A percentile compares a stretch with the other conserved stretches of the same genome.
These are phyloP conservation scores for Allium sativum DNA, from an alignment of 106 monocot genomes.

Conservation along the genomic window DNA sequence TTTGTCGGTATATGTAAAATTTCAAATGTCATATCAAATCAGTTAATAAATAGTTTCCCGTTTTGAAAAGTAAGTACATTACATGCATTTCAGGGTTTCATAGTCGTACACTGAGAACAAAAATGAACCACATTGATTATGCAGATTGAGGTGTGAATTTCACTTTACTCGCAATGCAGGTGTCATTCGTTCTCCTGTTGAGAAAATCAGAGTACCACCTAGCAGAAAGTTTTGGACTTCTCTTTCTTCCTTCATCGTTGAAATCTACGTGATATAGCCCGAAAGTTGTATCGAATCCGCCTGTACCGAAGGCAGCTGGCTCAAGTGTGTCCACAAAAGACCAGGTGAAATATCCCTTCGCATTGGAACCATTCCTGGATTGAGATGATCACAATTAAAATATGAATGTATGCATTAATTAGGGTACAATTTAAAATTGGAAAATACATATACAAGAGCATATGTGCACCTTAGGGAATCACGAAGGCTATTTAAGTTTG, in stretches of 20 bases:
- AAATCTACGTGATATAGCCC: slow-evolving; percentile 45
- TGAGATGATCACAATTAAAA: background rate
- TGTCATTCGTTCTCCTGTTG: slow-evolving; percentile 3
- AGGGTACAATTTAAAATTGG: background rate
- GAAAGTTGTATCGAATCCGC: slow-evolving; percentile 15
- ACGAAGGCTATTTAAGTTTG: slow-evolving; percentile 10
- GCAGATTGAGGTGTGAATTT: too few relatives aligned
- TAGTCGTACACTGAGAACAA: too few relatives aligned
- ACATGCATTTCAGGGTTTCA: too few relatives aligned
- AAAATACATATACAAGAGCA: background rate
- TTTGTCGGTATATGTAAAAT: too few relatives aligned
- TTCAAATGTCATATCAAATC: too few relatives aligned
- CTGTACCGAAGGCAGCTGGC: slow-evolving; percentile 1
- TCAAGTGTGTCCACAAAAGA: slow-evolving; percentile 45
- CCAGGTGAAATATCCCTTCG: slow-evolving; percentile 39
- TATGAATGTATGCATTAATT: background rate
- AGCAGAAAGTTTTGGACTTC: slow-evolving; percentile 37
- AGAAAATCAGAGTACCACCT: slow-evolving; percentile 45
- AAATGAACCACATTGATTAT: too few relatives aligned
- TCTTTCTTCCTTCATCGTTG: slow-evolving; percentile 14
- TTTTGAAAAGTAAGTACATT: too few relatives aligned
- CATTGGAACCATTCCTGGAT: slow-evolving; percentile 36
- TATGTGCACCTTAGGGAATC: slow-evolving; percentile 13
- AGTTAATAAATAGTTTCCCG: too few relatives aligned
- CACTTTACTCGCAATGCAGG: background rate